A percentile compares a stretch with the other conserved stretches of the same genome.
Evolutionary conservation across 2,329 filamentous ascomycete genomes (phyloP).

Genomic region (Penicillium sp.): DNA sequence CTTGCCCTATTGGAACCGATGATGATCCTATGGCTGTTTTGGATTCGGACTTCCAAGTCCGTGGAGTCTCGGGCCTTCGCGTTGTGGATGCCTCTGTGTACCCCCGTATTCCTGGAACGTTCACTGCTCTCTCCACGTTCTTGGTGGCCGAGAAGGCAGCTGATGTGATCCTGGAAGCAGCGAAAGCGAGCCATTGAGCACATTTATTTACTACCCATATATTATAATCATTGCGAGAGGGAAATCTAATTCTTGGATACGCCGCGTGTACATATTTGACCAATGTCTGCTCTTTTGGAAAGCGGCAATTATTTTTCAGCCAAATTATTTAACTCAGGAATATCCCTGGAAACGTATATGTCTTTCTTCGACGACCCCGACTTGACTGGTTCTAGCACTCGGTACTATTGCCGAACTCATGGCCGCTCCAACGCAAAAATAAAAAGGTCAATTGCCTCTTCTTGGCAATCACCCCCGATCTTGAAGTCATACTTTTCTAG

Average conservation of each 20-base stretch:
- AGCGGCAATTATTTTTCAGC: neutral
- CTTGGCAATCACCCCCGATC: constrained; percentile 5
- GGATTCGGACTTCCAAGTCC: constrained; percentile 56
- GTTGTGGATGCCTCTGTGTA: constrained; percentile 63
- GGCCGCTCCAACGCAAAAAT: constrained; percentile 11
- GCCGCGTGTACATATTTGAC: neutral
- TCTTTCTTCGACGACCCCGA: neutral
- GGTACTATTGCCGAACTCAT: neutral
- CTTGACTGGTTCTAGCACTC: neutral
- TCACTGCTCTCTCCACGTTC: constrained; percentile 51
- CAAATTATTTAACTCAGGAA: neutral
- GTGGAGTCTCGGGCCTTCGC: constrained; percentile 53
- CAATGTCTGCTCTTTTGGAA: neutral
- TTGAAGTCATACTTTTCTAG: constrained; percentile 24
- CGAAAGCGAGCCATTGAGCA: neutral
- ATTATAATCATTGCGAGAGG: neutral
- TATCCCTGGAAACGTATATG: no score
- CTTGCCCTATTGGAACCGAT: constrained; percentile 54
- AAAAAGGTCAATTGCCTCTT: constrained; percentile 12
- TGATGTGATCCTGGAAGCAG: constrained; percentile 48
- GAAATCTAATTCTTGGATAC: no score
- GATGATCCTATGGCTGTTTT: constrained; percentile 55
- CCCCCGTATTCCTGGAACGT: constrained; percentile 55
- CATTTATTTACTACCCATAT: neutral
- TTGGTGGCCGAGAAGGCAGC: constrained; percentile 62